Conservation (phyloP, 1,139 yeast species). For the Candida gigantensis region DNA sequence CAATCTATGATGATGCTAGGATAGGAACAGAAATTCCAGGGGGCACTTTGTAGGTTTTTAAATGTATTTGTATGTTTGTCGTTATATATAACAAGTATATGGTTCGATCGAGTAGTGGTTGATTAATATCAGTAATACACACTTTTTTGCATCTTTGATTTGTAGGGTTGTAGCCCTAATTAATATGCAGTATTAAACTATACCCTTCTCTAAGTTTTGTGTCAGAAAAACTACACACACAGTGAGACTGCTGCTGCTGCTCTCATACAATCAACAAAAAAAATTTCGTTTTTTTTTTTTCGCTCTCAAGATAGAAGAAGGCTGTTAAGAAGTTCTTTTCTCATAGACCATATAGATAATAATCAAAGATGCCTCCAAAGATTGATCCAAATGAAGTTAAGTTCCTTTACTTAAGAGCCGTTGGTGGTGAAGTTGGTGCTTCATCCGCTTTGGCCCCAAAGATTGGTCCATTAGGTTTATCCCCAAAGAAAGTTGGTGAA, state of each 20-base stretch:
- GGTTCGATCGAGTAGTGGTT: background rate
- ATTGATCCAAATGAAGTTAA: constrained; percentile 98
- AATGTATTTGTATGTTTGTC: background rate
- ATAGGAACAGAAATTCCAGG: constrained; percentile 57
- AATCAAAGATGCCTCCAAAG: constrained; percentile 82
- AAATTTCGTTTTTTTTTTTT: background rate
- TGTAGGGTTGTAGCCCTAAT: constrained; percentile 7
- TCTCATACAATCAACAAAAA: too few species aligned
- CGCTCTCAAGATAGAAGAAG: constrained; percentile 4
- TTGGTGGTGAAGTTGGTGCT: constrained; percentile 99
- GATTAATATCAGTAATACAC: too few species aligned
- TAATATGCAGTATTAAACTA: background rate
- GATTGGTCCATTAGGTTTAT: constrained; percentile 99
- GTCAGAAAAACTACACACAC: background rate
- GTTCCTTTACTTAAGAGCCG: constrained; percentile 98
- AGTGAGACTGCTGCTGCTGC: background rate
- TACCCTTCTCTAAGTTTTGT: background rate
- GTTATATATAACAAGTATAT: too few species aligned
- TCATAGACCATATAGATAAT: constrained; percentile 12
- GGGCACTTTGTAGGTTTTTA: constrained; percentile 40
- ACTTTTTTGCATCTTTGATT: too few species aligned
- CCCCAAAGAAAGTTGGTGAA: constrained; percentile 99
- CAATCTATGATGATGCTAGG: constrained; percentile 42
- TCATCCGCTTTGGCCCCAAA: constrained; percentile 99
- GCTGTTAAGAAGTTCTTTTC: constrained; percentile 6